These are phyloP conservation scores for Crassisporium funariophilum DNA, from an alignment of 768 basidiomycete genomes.

Conservation along the genomic window DNA sequence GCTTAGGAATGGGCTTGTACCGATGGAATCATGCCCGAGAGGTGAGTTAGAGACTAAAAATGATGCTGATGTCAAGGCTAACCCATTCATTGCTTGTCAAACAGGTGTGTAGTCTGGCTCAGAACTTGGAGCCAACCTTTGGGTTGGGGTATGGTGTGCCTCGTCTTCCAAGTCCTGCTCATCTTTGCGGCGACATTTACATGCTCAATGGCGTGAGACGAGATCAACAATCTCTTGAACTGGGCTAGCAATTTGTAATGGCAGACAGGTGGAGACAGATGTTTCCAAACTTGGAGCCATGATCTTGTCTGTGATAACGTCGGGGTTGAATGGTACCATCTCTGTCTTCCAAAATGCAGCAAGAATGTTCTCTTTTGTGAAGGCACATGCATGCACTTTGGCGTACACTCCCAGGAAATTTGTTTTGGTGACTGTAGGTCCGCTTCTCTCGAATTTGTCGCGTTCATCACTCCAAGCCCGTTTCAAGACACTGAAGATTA, in stretches of 20 bases:
- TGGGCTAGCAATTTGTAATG: background rate
- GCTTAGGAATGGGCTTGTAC: too few relatives aligned
- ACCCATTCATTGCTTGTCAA: slow-evolving; percentile 2
- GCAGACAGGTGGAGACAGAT: background rate
- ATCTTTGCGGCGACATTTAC: background rate
- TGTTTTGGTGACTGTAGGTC: slow-evolving; percentile 28
- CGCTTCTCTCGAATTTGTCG: slow-evolving; percentile 16
- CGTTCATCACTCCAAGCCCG: slow-evolving; percentile 15
- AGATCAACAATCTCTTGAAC: background rate
- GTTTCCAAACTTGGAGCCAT: background rate
- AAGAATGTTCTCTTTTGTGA: slow-evolving; percentile 34
- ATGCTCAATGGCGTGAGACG: background rate
- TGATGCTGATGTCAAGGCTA: background rate
- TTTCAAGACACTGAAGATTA: slow-evolving; percentile 39
- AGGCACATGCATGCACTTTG: slow-evolving; percentile 29
- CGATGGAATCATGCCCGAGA: too few relatives aligned
- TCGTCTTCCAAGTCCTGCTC: background rate
- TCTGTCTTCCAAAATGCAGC: slow-evolving; percentile 42
- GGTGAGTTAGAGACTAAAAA: slow-evolving; percentile 1
- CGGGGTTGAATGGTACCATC: slow-evolving; percentile 37
- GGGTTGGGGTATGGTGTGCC: background rate
- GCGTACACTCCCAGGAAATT: slow-evolving; percentile 40
- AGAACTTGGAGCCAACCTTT: background rate
- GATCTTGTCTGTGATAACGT: background rate
- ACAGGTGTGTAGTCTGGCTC: slow-evolving; percentile 1